Base-by-base conservation (phyloP, 179 eudicot species). In the Patellifolia procumbens region DNA sequence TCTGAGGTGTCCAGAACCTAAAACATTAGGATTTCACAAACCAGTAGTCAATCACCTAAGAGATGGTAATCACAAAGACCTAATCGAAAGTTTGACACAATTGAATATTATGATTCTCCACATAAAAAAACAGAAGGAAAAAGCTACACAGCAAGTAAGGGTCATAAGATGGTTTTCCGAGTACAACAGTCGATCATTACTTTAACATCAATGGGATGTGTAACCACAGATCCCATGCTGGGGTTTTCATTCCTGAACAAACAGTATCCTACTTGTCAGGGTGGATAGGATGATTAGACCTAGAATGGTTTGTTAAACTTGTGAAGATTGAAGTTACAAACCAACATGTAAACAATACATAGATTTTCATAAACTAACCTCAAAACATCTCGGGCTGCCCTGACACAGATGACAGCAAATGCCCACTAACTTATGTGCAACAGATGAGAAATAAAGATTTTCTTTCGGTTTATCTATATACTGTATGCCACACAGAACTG, bases 351-450 rank as follows among this genome's bases (percentile, higher is more conserved):
- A 63, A 19, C 2, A 17, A 52, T 2, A 59, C 11, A 26, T 39
- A 13, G 13, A 5, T 67, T 26, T 67, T 67, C 71, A 67, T 67
- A 32, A 67, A 43, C 53, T 45, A 67, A 67, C 51, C n/a, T 26
- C 34, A 22, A 68, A 43, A 67, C 71, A 68, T 15, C 34, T 15
- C 34, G 31, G 35, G 49, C 34, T 28, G 13, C 15, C 52, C 7
- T 68, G 53, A 13, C 71, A 45, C 9, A 13, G 17, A 2, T 66
- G 51, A n/a, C 48, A 66, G 15, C 67, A 42, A n/a, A n/a, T 42
- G 3, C 13, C 46, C 31, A 39, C 51, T n/a, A 42, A 11, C 11
- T 22, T 11, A 66, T 39, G 22, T 34, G 10, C 35, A 42, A 17
- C 7, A 15, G 34, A 68, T 39, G 53, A 45, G 12, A 45, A 1